Percentiles rank a stretch among this genome's conserved stretches.
Conservation (phyloP, 371 early-diverging fungal genomes). For the Syncephalastrum racemosum region DNA sequence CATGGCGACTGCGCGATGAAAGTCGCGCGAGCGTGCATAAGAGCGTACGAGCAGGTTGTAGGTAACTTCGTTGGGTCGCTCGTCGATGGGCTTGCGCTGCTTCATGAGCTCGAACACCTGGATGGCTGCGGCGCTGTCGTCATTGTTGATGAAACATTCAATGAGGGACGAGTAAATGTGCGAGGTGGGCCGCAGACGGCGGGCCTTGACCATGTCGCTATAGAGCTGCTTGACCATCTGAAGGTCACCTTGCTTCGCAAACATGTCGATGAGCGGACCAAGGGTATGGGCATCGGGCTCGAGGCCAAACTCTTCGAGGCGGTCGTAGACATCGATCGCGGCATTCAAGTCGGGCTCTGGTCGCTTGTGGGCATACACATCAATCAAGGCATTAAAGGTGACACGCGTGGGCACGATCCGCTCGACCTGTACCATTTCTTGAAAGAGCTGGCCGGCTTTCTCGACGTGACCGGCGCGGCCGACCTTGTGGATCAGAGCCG, state of each 20-base stretch:
- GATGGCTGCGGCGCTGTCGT: slow-evolving; percentile 28
- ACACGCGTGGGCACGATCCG: slow-evolving; percentile 31
- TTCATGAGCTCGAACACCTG: slow-evolving; percentile 22
- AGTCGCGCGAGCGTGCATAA: slow-evolving; percentile 18
- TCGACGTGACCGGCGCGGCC: slow-evolving; percentile 39
- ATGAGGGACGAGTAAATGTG: slow-evolving; percentile 38
- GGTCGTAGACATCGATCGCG: slow-evolving; percentile 25
- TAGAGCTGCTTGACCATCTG: slow-evolving; percentile 24
- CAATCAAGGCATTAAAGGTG: slow-evolving; percentile 52
- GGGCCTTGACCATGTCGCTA: slow-evolving; percentile 23
- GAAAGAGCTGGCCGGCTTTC: slow-evolving; percentile 30
- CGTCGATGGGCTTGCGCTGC: background rate
- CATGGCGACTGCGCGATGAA: slow-evolving; percentile 25
- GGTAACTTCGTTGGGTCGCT: slow-evolving; percentile 11
- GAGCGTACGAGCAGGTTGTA: slow-evolving; percentile 35
- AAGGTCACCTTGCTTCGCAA: slow-evolving; percentile 38
- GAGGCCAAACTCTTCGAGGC: slow-evolving; percentile 27
- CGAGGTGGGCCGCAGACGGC: slow-evolving; percentile 21
- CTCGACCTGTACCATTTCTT: slow-evolving; percentile 28
- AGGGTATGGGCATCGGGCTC: slow-evolving; percentile 33
- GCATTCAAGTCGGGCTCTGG: slow-evolving; percentile 37
- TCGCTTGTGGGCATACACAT: slow-evolving; percentile 42
- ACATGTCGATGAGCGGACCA: slow-evolving; percentile 45
- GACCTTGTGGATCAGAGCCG: slow-evolving; percentile 49
- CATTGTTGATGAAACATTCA: slow-evolving; percentile 29